Percentiles rank a stretch among this genome's conserved stretches.
phyloP scores from a whole-genome alignment of 306 rosid species.

The Vicia faba region DNA sequence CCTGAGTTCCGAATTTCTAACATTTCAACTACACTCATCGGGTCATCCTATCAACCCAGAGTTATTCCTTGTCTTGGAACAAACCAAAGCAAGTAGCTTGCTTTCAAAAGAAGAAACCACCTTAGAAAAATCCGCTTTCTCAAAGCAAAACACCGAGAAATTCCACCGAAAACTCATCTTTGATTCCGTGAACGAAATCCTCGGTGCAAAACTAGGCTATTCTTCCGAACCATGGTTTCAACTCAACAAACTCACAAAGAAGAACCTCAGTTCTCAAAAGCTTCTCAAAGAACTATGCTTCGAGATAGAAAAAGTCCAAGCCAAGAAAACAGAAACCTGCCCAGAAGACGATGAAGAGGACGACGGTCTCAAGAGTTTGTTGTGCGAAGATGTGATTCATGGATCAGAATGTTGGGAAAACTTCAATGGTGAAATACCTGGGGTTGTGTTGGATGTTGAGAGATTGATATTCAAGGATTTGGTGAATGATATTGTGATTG shows the following conservation, averaged over 20 bases:
- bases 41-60: constrained; percentile 86
- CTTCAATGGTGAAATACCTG: constrained; percentile 61
- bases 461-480: constrained; percentile 78
- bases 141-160: constrained; percentile 52
- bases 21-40: constrained; percentile 78
- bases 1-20: constrained; percentile 61
- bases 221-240: constrained; percentile 61
- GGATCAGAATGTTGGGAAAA: constrained; percentile 63
- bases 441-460: constrained; percentile 71
- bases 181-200: constrained; percentile 83
- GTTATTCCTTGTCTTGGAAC: constrained; percentile 83
- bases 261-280: constrained; percentile 67
- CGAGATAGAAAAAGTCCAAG: constrained; percentile 67
- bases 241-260: constrained; percentile 59
- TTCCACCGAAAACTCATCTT: constrained; percentile 75
- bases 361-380: constrained; percentile 53
- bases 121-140: constrained; percentile 40
- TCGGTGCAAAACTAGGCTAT: constrained; percentile 53
- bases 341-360: constrained; percentile 56
- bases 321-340: constrained; percentile 50
- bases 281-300: constrained; percentile 77
- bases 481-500: constrained; percentile 68
- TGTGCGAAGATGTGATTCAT: constrained; percentile 63
- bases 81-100: constrained; percentile 75
- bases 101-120: constrained; percentile 54